phyloP scores from a whole-genome alignment of 1,139 yeast genomes.

The Pichia sp. region DNA sequence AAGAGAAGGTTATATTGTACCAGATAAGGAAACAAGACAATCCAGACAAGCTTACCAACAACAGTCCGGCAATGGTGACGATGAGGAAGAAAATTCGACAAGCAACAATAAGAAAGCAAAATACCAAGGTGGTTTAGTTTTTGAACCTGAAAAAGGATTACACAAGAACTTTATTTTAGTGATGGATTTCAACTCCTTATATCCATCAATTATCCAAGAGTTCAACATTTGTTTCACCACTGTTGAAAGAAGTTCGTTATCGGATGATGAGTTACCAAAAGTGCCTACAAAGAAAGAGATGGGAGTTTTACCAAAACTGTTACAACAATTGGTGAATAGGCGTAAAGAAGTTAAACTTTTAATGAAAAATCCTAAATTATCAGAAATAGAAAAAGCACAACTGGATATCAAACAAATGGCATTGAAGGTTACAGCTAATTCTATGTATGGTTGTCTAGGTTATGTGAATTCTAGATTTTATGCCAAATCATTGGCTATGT shows the following conservation, averaged over 20 bases:
- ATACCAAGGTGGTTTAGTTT: slow-evolving; percentile 87
- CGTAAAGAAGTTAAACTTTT: slow-evolving; percentile 90
- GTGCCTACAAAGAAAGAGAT: slow-evolving; percentile 55
- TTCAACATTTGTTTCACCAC: slow-evolving; percentile 96
- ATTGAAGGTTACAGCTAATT: slow-evolving; percentile 91
- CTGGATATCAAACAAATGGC: slow-evolving; percentile 97
- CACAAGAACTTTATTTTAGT: slow-evolving; percentile 85
- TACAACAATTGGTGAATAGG: slow-evolving; percentile 78
- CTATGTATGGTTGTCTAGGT: slow-evolving; percentile 99
- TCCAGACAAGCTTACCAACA: slow-evolving; percentile 26
- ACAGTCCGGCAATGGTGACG: slow-evolving; percentile 13
- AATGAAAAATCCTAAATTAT: slow-evolving; percentile 65
- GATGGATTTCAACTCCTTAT: slow-evolving; percentile 97
- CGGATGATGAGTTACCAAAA: slow-evolving; percentile 60
- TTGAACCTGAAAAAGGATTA: slow-evolving; percentile 93
- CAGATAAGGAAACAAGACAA: slow-evolving; percentile 66
- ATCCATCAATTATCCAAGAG: slow-evolving; percentile 96
- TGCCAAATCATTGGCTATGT: slow-evolving; percentile 93
- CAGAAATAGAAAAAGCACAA: slow-evolving; percentile 58
- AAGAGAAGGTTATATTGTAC: slow-evolving; percentile 73
- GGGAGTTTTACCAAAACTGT: slow-evolving; percentile 83
- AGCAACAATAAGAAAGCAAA: slow-evolving; percentile 71
- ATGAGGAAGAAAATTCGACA: slow-evolving; percentile 38
- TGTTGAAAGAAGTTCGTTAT: slow-evolving; percentile 59
- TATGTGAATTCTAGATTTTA: slow-evolving; percentile 87